Base-by-base conservation (phyloP, 768 basidiomycete species). In the Russula abietina region DNA sequence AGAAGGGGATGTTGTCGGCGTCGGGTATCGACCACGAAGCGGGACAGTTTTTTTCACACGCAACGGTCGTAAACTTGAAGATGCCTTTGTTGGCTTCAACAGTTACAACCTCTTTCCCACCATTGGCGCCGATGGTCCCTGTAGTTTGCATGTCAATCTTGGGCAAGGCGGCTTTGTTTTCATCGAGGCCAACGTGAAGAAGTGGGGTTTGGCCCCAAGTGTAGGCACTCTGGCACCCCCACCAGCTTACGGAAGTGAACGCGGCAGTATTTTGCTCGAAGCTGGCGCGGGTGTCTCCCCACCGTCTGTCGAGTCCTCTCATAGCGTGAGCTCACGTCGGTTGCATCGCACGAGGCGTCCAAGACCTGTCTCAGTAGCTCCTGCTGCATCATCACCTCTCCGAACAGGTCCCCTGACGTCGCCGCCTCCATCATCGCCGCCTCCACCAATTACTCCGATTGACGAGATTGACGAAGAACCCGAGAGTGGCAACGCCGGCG, bases 31-130 rank as follows among this genome's bases (percentile, higher is more conserved):
- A 26, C 97, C 97, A 5, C 86, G 97, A 45, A 92, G 91, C 3
- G 97, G 97, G 32, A 95, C 93, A 0, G 93, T 99, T n/a, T 99
- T 99, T 77, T 99, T 91, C 80, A 98, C 97, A 43, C 88, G 95
- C 62, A 99, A 99, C 70, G 97, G 97, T 36, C 86, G 94, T 64
- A 97, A 94, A 76, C 85, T 93, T 74, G 96, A 98, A 69, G 97
- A 99, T 73, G 95, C 93, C 9, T 99, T 92, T 70, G 78, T 92
- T 59, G 96, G 94, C 41, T 79, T 99, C 61, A 91, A 84, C 70
- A 81, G 84, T 58, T 91, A 88, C 81, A 98, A 98, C 70, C 83
- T 99, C 19, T 99, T 99, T 80, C 97, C 97, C 59, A 94, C 93
- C 54, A 86, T 99, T 59, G 97, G 96, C 51, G 94, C 96, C 19